Conservation (phyloP, 352 stramenopile genomes). For the Globisporangium cederbergense region DNA sequence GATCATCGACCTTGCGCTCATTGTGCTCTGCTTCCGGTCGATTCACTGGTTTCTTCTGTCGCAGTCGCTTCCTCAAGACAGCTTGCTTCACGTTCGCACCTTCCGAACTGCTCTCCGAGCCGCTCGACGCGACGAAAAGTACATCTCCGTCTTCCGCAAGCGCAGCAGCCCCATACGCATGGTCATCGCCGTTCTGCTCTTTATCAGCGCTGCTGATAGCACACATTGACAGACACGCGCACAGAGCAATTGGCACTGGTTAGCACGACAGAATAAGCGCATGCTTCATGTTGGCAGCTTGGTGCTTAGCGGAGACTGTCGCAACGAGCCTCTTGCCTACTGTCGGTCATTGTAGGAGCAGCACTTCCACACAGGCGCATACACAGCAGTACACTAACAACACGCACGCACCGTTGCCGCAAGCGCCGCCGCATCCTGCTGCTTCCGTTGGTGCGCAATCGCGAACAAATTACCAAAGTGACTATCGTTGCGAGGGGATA, state of each 20-base stretch:
- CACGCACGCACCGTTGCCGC: conserved; percentile 6
- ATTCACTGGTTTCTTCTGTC: neutral
- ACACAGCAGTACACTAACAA: neutral
- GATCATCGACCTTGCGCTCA: neutral
- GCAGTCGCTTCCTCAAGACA: conserved; percentile 1
- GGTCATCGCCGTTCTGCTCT: neutral
- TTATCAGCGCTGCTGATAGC: neutral
- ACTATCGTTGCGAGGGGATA: neutral
- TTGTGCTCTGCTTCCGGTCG: neutral
- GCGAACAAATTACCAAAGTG: neutral
- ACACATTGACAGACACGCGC: neutral
- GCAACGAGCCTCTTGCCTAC: neutral
- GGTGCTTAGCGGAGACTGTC: neutral
- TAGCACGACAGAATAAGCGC: neutral
- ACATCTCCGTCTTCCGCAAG: neutral
- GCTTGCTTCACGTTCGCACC: neutral
- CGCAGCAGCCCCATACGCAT: neutral
- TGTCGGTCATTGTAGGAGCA: neutral
- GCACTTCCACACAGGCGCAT: neutral
- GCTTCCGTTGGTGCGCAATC: neutral
- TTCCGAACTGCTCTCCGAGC: conserved; percentile 3
- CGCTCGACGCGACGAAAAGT: conserved; percentile 12
- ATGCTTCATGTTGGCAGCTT: neutral
- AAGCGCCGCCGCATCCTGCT: conserved; percentile 7
- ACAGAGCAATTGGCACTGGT: neutral